Evolutionary conservation across 2,329 filamentous ascomycete genomes (phyloP), one percentile per base, ranked within the genome.

Genomic region (Akanthomyces lecanii): DNA sequence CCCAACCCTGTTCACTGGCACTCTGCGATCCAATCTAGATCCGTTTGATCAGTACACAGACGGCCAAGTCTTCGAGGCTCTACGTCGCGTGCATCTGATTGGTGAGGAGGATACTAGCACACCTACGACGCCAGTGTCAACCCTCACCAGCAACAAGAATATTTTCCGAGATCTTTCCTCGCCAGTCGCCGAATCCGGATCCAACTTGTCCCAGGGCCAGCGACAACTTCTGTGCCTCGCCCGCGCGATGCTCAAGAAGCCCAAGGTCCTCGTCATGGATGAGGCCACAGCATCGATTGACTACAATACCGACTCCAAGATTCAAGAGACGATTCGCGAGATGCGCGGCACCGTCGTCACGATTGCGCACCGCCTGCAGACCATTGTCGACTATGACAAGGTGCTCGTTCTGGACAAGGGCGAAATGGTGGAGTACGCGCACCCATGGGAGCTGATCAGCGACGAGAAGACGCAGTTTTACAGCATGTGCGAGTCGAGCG

Each of bases 201-300:
- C 89, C 66, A 99, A 99, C 71, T 83, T 99, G 12, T 98, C 94
- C 0, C 95, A 99, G 76, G 95, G 95, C 53, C 95, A 99, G 74
- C 88, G 95, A 8, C 95, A 99, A 76, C 88, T 99, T 11, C 81
- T 99, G 62, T 99, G 95, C 73, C 86, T 99, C 11, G 95, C 94
- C 0, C 89, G 95, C 62, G 95, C 95, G 0, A 86, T 99, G 68
- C 88, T 99, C 66, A 97, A 96, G 77, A 85, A 86, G 40, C 93
- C 95, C 0, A 93, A 90, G 67, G 92, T 99, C 1, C 81, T 99
- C n/a, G 89, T 99, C 72, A 98, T 99, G 95, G 95, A 99, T 75
- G 95, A 99, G 79, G 95, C 95, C 0, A 99, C 95, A 0, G 95
- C 95, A 0, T 96, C 91, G 0, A 98, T 99, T 71, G 95, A 99